These are phyloP conservation scores for Alternaria rosae DNA, from an alignment of 2,329 filamentous ascomycete genomes.

Conservation along the genomic window DNA sequence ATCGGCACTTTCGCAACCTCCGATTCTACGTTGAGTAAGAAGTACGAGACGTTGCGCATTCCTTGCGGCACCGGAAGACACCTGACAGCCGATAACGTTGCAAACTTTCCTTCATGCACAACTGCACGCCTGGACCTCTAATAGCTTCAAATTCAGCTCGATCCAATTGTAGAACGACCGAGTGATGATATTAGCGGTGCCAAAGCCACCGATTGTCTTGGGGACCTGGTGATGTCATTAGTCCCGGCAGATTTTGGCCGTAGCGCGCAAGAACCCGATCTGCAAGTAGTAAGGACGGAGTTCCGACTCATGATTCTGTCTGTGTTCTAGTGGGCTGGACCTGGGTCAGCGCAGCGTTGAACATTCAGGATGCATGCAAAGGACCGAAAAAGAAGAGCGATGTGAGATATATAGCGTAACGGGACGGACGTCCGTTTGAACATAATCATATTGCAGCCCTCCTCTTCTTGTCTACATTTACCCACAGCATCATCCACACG, in stretches of 20 bases:
- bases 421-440: not conserved
- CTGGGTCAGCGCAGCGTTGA: not conserved
- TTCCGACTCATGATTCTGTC: not conserved
- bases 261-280: not conserved
- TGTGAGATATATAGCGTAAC: not conserved
- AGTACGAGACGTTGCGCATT: not conserved
- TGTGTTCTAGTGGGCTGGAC: not conserved
- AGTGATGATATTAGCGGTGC: not conserved
- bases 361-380: not conserved
- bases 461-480: not conserved
- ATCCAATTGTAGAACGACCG: not conserved
- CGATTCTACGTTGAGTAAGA: not conserved
- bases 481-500: not conserved
- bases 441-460: not conserved
- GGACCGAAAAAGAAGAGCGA: not conserved
- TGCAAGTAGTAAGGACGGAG: not conserved
- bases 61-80: not conserved
- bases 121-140: not conserved
- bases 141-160: not conserved
- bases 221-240: not conserved
- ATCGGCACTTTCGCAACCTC: not conserved
- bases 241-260: not conserved
- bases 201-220: not conserved
- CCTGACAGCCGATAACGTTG: not conserved
- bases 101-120: not conserved